These are phyloP conservation scores for Sporisorium scitamineum DNA, from an alignment of 1,284 basidiomycete genomes.

Conservation along the genomic window DNA sequence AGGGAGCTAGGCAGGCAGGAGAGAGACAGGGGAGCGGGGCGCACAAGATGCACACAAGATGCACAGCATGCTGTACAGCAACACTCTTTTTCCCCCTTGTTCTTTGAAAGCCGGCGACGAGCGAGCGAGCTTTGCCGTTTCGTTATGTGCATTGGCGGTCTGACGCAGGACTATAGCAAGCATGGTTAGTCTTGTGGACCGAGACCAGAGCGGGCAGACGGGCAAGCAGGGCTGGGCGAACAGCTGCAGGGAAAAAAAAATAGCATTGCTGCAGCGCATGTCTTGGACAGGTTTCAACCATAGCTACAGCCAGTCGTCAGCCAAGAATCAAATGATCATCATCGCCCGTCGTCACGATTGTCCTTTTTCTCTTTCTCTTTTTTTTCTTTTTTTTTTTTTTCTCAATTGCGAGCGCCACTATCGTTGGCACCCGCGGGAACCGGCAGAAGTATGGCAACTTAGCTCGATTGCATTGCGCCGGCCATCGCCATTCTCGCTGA, in stretches of 20 bases:
- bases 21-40: neutral
- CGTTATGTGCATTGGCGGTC: neutral
- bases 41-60: neutral
- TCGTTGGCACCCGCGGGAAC: too few relatives aligned
- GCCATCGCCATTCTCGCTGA: too few relatives aligned
- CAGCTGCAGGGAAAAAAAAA: neutral
- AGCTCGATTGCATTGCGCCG: neutral
- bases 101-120: neutral
- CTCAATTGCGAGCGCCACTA: too few relatives aligned
- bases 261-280: neutral
- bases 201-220: neutral
- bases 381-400: too few relatives aligned
- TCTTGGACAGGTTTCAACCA: slow-evolving; percentile 8
- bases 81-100: neutral
- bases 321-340: neutral
- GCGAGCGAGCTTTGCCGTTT: neutral
- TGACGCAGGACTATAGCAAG: neutral
- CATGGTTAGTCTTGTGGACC: neutral
- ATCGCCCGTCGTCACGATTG: neutral
- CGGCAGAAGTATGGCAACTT: too few relatives aligned
- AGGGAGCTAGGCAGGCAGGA: neutral
- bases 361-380: too few relatives aligned
- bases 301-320: neutral
- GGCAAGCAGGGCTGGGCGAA: neutral
- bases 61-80: neutral